Percentiles rank a stretch among this genome's conserved stretches.
Evolutionary conservation across 352 stramenopile genomes (phyloP).

Genomic region (Globisporangium irregulare): DNA sequence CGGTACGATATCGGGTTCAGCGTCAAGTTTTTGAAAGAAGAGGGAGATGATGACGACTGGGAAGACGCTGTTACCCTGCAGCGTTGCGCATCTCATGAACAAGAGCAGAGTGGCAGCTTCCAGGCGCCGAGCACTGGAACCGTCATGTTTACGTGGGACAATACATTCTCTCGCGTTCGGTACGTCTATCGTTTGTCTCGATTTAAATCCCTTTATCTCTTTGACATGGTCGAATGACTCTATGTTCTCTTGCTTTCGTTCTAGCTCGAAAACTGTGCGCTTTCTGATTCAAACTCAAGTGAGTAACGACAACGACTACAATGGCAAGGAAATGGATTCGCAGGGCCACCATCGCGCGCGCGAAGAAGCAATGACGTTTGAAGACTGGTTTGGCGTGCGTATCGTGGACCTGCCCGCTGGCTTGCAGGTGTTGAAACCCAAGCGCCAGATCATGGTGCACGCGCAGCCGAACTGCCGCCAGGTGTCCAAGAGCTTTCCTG

Average conservation of each 20-base stretch:
- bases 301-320: background rate
- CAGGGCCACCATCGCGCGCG: conserved; percentile 34
- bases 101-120: conserved; percentile 41
- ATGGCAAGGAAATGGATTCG: conserved; percentile 23
- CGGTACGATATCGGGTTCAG: conserved; percentile 56
- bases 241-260: background rate
- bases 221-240: background rate
- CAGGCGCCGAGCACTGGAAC: conserved; percentile 30
- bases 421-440: conserved; percentile 34
- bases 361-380: conserved; percentile 46
- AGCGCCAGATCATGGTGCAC: conserved; percentile 51
- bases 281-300: conserved; percentile 30
- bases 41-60: conserved; percentile 29
- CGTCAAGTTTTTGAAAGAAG: conserved; percentile 41
- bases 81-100: conserved; percentile 27
- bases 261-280: conserved; percentile 37
- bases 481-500: conserved; percentile 54
- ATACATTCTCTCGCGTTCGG: conserved; percentile 55
- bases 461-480: conserved; percentile 39
- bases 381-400: conserved; percentile 55
- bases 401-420: conserved; percentile 37
- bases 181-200: conserved; percentile 17
- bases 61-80: conserved; percentile 35
- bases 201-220: background rate
- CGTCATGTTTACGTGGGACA: conserved; percentile 61